Percentiles rank a stretch among this genome's conserved stretches.
These are phyloP conservation scores for Myriosclerotinia duriaeana DNA, from an alignment of 2,329 filamentous ascomycete species.

Conservation along the genomic window DNA sequence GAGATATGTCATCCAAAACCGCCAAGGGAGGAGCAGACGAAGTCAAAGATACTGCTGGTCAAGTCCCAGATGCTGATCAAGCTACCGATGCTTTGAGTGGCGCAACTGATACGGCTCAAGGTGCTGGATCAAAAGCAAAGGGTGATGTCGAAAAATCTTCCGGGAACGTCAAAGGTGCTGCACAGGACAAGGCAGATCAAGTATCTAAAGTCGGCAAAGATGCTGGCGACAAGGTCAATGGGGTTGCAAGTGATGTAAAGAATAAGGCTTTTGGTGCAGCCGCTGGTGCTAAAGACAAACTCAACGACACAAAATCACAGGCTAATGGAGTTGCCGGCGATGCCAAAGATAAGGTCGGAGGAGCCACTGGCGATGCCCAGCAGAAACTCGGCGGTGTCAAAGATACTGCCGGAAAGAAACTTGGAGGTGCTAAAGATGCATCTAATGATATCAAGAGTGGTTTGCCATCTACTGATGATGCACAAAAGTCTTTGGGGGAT, in stretches of 20 bases:
- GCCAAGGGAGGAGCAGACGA: slow-evolving; percentile 9
- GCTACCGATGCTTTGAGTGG: neutral
- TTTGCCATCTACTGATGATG: slow-evolving; percentile 8
- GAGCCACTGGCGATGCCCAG: neutral
- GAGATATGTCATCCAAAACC: neutral
- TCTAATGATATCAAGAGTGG: neutral
- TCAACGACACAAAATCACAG: neutral
- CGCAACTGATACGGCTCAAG: neutral
- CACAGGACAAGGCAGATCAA: slow-evolving; percentile 12
- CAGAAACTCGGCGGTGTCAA: neutral
- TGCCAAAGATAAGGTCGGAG: slow-evolving; percentile 11
- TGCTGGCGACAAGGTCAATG: slow-evolving; percentile 4
- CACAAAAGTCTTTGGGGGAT: neutral
- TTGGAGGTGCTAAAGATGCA: neutral
- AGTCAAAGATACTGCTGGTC: neutral
- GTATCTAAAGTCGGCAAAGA: neutral
- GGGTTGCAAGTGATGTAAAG: neutral
- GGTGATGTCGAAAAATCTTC: neutral
- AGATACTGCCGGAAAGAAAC: neutral
- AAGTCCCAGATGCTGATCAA: slow-evolving; percentile 1
- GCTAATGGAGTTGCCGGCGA: neutral
- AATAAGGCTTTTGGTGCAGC: neutral
- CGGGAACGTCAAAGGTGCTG: neutral
- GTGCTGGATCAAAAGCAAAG: neutral
- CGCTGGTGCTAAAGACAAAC: neutral